Conservation (phyloP, 208 protist species). For the Kentomonas sorsogonicus region DNA sequence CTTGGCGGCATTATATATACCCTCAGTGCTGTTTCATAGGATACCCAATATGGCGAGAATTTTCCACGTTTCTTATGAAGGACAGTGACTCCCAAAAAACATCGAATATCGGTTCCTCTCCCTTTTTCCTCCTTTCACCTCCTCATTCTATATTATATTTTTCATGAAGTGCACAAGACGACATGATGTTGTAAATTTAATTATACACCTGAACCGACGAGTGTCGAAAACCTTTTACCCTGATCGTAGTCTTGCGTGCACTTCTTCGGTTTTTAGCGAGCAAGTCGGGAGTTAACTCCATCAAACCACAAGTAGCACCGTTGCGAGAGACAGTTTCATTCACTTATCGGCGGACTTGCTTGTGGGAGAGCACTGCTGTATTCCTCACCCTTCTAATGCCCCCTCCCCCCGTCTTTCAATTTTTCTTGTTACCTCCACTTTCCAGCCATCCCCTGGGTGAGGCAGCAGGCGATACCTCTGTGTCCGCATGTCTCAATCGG, state of each 20-base stretch:
- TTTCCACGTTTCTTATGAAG: not conserved
- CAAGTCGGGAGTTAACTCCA: no score
- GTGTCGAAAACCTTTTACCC: not conserved
- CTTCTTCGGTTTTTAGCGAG: not conserved
- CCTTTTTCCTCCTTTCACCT: not conserved
- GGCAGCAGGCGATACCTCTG: constrained; percentile 2
- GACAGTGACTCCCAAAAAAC: not conserved
- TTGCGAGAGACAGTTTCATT: constrained; percentile 19
- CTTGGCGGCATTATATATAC: constrained; percentile 31
- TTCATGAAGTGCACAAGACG: not conserved
- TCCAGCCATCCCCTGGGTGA: not conserved
- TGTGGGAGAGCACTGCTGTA: constrained; percentile 14
- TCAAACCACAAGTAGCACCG: constrained; percentile 24
- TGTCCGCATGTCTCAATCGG: constrained; percentile 15
- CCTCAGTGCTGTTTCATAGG: constrained; percentile 24
- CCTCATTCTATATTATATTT: not conserved
- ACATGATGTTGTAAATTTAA: not conserved
- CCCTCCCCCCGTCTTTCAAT: not conserved
- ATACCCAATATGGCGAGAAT: constrained; percentile 34
- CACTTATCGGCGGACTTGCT: constrained; percentile 25
- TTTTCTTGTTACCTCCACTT: not conserved
- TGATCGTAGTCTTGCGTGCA: not conserved
- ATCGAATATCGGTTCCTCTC: not conserved
- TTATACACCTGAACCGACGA: not conserved
- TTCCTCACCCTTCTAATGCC: not conserved